Base-by-base conservation (phyloP, 2,329 filamentous ascomycete species). In the Alternaria ventricosa region DNA sequence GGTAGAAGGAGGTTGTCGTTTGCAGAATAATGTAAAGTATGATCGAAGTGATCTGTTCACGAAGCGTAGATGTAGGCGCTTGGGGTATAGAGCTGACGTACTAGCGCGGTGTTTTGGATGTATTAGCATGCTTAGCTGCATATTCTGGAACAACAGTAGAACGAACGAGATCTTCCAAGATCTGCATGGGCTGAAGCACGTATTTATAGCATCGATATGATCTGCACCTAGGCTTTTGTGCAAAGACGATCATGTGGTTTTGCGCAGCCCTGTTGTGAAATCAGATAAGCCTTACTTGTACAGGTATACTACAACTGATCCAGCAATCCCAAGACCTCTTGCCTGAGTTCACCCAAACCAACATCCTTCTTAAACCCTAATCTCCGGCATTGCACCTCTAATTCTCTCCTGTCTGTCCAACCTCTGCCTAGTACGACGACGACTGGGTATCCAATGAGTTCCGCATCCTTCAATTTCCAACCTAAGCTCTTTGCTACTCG, bases 381-480 rank as follows among this genome's bases (percentile, higher is more conserved):
- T 60, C 87, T 85, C 63, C 92, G 86, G 80, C 93, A 95, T 75
- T 97, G 93, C 28, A 97, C 87, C 78, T 97, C 94, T 41, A 91
- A 87, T 15, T 84, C 79, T 60, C 64, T 62, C 51, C 45, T 71
- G 41, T 76, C 70, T 65, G 71, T 74, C 79, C 79, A 81, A 8
- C 63, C 64, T 18, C 69, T 66, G 7, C 95, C 95, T 30, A 98
- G 79, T 2, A 97, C 85, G 12, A 97, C 84, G 9, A 95, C 85
- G 12, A 98, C 84, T 0, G 95, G 95, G 77, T 96, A 97, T 4
- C 96, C 96, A 58, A 95, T 88, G 61, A 96, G 78, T 78, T 98
- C 94, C 1, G 95, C 96, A 81, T 99, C 96, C 41, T 88, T 89
- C 75, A 98, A 83, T 79, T 97, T 98, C 92, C 93, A 97, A 4